Evolutionary conservation across 2,329 filamentous ascomycete species (phyloP).

Genomic region (Truncatella angustata): DNA sequence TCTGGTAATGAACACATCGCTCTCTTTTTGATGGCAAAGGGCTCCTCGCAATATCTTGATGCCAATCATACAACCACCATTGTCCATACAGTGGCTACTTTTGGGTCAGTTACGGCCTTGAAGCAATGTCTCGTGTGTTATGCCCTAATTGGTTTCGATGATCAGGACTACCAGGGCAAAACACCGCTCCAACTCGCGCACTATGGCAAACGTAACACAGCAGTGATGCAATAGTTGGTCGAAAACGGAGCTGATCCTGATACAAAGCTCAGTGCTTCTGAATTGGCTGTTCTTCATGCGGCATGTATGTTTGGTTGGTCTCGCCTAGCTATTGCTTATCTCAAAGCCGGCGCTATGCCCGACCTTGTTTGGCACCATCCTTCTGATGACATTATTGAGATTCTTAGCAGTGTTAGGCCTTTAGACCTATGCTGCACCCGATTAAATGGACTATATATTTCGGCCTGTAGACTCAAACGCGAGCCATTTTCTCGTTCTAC

Average conservation of each 20-base stretch:
- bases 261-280: background rate
- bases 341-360: background rate
- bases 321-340: background rate
- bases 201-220: background rate
- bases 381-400: background rate
- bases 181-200: background rate
- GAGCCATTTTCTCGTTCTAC: too few species aligned
- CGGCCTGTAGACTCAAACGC: background rate
- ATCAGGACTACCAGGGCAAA: background rate
- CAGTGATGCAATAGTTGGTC: background rate
- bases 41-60: background rate
- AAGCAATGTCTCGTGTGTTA: background rate
- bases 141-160: background rate
- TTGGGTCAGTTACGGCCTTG: background rate
- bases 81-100: background rate
- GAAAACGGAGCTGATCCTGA: background rate
- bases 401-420: too few species aligned
- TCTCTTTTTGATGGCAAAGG: background rate
- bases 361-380: background rate
- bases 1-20: background rate
- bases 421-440: conserved; percentile 1
- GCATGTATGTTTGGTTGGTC: background rate
- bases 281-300: background rate
- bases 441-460: background rate
- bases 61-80: background rate